Percentiles rank a stretch among this genome's conserved stretches.
These are phyloP conservation scores for Bolboschoenoplectus hybrid DNA, from an alignment of 202 grass and related monocot species.

Conservation along the genomic window DNA sequence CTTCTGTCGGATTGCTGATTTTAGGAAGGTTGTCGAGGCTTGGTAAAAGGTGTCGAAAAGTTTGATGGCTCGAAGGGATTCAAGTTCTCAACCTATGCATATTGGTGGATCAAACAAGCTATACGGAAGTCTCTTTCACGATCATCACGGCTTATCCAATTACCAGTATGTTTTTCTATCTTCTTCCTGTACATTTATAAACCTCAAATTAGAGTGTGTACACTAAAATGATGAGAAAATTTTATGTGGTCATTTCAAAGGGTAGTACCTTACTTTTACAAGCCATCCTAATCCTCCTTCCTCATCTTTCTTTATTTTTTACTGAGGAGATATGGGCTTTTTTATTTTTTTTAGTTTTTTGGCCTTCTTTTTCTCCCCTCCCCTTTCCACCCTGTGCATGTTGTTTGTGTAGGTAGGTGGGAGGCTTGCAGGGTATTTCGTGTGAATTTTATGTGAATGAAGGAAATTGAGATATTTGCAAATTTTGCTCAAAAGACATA, in stretches of 20 bases:
- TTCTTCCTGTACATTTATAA: constrained; percentile 19
- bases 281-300: not conserved
- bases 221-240: constrained; percentile 20
- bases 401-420: not conserved
- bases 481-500: not conserved
- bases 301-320: not conserved
- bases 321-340: too few relatives aligned
- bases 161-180: constrained; percentile 61
- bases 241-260: not conserved
- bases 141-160: constrained; percentile 68
- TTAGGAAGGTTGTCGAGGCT: constrained; percentile 80
- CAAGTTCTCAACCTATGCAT: constrained; percentile 92
- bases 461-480: not conserved
- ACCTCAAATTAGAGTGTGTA: not conserved
- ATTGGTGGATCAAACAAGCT: constrained; percentile 96
- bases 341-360: too few relatives aligned
- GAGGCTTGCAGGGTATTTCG: not conserved
- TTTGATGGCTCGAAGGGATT: constrained; percentile 93
- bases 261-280: not conserved
- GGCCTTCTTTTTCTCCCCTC: not conserved
- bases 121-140: constrained; percentile 77
- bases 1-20: constrained; percentile 34
- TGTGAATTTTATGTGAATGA: not conserved
- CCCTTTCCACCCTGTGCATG: too few relatives aligned
- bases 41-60: constrained; percentile 73